Percentiles rank a stretch among this genome's conserved stretches.
Evolutionary conservation across 306 rosid genomes (phyloP).

Genomic region (Chamaecrista fasciculata): DNA sequence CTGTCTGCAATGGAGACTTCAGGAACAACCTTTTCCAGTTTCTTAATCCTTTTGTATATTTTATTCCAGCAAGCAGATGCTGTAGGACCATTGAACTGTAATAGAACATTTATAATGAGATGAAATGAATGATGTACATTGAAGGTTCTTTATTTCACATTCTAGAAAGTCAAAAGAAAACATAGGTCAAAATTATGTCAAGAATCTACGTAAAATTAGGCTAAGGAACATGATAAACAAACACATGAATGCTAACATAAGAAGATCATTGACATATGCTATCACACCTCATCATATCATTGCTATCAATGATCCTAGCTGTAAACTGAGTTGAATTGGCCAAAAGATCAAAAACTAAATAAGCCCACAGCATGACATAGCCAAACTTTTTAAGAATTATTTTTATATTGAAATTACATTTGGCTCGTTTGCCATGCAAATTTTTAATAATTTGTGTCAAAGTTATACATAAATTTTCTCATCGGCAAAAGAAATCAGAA

Average conservation of each 20-base stretch:
- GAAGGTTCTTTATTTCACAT: constrained; percentile 12
- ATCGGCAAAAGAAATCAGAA: neutral
- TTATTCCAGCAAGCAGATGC: constrained; percentile 93
- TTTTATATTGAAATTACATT: neutral
- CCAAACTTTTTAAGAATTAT: neutral
- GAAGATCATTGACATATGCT: too few species aligned
- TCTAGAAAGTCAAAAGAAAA: constrained; percentile 23
- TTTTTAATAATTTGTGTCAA: neutral
- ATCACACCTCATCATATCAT: neutral
- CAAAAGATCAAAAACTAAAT: neutral
- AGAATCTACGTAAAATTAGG: neutral
- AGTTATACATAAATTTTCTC: neutral
- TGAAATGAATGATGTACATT: constrained; percentile 13
- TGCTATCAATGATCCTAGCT: neutral
- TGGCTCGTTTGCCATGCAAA: neutral
- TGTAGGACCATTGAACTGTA: constrained; percentile 75
- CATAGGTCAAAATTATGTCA: neutral
- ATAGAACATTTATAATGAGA: constrained; percentile 16
- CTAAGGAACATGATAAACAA: constrained; percentile 9
- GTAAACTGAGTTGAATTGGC: neutral
- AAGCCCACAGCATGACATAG: neutral
- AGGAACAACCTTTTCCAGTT: constrained; percentile 45
- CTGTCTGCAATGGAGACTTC: constrained; percentile 50
- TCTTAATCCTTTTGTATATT: constrained; percentile 67
- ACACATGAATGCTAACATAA: too few species aligned